These are phyloP conservation scores for Alnus glutinosa DNA, from an alignment of 306 rosid species.

Conservation along the genomic window DNA sequence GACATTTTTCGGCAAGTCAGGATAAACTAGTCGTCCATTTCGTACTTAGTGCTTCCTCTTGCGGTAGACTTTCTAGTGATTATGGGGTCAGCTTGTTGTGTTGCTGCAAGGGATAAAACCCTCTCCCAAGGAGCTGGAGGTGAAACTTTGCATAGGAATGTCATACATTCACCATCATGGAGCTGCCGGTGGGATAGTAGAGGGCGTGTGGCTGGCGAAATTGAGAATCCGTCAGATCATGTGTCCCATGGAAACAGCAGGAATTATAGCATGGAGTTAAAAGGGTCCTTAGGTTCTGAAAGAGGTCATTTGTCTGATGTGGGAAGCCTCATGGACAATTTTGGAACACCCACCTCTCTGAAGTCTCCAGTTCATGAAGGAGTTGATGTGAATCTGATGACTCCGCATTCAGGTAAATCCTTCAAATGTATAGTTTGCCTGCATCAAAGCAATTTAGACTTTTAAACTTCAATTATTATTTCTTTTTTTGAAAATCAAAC, in stretches of 20 bases:
- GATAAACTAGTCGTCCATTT: background rate
- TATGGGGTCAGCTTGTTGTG: slow-evolving; percentile 68
- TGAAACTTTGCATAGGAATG: slow-evolving; percentile 47
- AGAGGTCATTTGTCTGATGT: slow-evolving; percentile 58
- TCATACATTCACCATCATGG: slow-evolving; percentile 50
- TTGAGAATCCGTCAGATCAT: slow-evolving; percentile 45
- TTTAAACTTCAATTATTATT: background rate
- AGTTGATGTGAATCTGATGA: slow-evolving; percentile 39
- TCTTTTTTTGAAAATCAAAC: background rate
- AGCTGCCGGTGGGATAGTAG: slow-evolving; percentile 57
- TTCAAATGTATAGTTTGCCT: background rate
- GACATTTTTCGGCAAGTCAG: background rate
- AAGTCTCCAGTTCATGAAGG: slow-evolving; percentile 56
- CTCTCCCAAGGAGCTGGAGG: slow-evolving; percentile 33
- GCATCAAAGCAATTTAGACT: background rate
- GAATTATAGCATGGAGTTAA: slow-evolving; percentile 65
- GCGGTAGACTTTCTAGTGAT: slow-evolving; percentile 16
- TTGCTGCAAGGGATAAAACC: slow-evolving; percentile 49
- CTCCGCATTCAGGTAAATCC: slow-evolving; percentile 57
- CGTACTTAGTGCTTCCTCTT: slow-evolving; percentile 5
- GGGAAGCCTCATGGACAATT: slow-evolving; percentile 56
- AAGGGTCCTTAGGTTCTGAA: slow-evolving; percentile 57
- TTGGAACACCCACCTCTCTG: slow-evolving; percentile 50
- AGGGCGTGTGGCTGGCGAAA: slow-evolving; percentile 54
- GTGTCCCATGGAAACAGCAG: slow-evolving; percentile 42